Percentiles rank a stretch among this genome's conserved stretches.
Conservation (phyloP, 345 rosid species). For the Excoecaria agallocha region DNA sequence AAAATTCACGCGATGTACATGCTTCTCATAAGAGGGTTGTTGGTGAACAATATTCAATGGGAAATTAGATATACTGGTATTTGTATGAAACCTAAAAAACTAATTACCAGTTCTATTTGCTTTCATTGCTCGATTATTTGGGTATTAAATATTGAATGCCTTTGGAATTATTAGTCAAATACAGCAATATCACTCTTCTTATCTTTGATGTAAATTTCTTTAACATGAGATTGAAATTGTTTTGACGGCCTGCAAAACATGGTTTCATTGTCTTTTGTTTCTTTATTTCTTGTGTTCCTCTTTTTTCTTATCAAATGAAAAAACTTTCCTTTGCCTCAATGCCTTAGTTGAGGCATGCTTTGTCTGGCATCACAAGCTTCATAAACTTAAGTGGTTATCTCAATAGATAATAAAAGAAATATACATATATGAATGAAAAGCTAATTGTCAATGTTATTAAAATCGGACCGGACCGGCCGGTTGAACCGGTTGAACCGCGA, state of each 20-base stretch:
- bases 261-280: not conserved
- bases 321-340: not conserved
- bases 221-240: not conserved
- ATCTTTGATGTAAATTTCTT: not conserved
- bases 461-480: no score
- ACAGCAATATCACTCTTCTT: not conserved
- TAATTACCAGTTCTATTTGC: not conserved
- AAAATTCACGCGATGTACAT: not conserved
- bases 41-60: not conserved
- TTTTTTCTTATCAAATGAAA: not conserved
- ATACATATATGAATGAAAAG: no score
- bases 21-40: not conserved
- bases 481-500: no score
- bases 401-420: no score
- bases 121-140: not conserved
- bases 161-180: constrained; percentile 2
- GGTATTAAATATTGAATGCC: not conserved
- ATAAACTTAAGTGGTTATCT: not conserved
- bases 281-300: not conserved
- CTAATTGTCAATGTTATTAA: no score
- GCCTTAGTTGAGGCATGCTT: not conserved
- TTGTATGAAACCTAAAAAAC: not conserved
- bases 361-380: not conserved
- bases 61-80: not conserved
- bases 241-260: not conserved